Base-by-base conservation (phyloP, 192 early-diverging fungal species). In the Mortierella hygrophila region DNA sequence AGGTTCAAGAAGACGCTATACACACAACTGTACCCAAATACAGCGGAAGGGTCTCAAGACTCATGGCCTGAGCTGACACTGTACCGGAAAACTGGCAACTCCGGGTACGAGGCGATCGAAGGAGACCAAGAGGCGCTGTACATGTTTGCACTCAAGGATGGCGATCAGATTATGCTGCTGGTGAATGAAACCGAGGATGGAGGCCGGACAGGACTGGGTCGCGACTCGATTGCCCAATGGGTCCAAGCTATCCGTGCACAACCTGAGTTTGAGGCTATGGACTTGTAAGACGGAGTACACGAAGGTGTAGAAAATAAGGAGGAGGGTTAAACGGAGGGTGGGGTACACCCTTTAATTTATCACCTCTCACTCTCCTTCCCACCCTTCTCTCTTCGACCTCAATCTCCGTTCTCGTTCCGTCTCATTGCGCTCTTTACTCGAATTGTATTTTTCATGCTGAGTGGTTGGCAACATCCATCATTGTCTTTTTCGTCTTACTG, bases 71-170 rank as follows among this genome's bases (percentile, higher is more conserved):
- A 77, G 49, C 54, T 80, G 47, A 70, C 55, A 4, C 72, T 86
- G 2, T 86, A 75, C 54, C 47, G 84, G 32, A 80, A 75, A 52
- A 49, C 26, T 44, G 32, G 42, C 1, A 76, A 80, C 8, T 26
- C 37, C n/a, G 82, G 57, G 1, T 77, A 74, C 32, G 84, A 86
- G 68, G 38, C 79, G 3, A 74, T 86, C 21, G 84, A 86, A 1
- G 79, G 84, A 10, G 84, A 86, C 40, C 84, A 86, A 52, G 84
- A 86, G 23, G 84, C 84, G 2, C 26, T 86, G 72, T 86, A 86
- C 54, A 86, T 86, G 84, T 81, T 80, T 74, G 84, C 79, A 38
- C 79, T 86, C 60, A 86, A 81, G 52, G 84, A 86, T 29, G 84
- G 84, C 40, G 84, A 86, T 60, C 63, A 63, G 18, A 68, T 86